Evolutionary conservation across 2,329 filamentous ascomycete species (phyloP).

Genomic region (Byssothecium circinans): DNA sequence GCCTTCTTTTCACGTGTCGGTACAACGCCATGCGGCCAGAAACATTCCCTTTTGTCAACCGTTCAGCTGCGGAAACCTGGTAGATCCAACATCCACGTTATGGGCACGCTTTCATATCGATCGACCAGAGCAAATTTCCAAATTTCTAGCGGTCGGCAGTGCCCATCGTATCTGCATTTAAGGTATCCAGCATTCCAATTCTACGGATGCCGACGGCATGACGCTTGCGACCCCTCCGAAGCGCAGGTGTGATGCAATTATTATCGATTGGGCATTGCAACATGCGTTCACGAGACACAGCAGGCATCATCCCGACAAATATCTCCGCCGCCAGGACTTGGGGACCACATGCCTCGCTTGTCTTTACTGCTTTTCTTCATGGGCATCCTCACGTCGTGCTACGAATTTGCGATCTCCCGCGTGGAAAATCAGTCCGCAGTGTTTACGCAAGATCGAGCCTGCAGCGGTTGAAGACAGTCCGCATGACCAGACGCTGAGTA

Average conservation of each 20-base stretch:
- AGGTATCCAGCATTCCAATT: no score
- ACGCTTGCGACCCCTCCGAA: conserved; percentile 1
- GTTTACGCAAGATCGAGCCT: conserved; percentile 23
- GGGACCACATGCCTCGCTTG: conserved; percentile 14
- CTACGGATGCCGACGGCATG: conserved; percentile 1
- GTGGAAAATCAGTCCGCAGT: conserved; percentile 6
- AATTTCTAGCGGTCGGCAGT: no score
- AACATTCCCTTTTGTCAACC: neutral
- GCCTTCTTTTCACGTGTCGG: conserved; percentile 4
- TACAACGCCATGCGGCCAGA: neutral
- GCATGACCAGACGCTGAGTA: conserved; percentile 3
- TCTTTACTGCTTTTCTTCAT: conserved; percentile 9
- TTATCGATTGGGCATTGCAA: conserved; percentile 3
- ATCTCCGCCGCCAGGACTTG: conserved; percentile 8
- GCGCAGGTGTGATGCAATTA: conserved; percentile 10
- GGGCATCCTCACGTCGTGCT: conserved; percentile 4
- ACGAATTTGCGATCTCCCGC: conserved; percentile 11
- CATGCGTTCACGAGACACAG: conserved; percentile 13
- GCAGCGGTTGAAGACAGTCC: conserved; percentile 29
- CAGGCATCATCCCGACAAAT: conserved; percentile 24
- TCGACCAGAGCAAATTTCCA: no score
- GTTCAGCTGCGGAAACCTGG: neutral
- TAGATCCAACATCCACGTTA: neutral
- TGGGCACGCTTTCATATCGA: no score
- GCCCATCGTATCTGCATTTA: no score